Evolutionary conservation across 2,329 filamentous ascomycete species (phyloP), one percentile per base, ranked within the genome.

Genomic region (Pleurostoma richardsiae): DNA sequence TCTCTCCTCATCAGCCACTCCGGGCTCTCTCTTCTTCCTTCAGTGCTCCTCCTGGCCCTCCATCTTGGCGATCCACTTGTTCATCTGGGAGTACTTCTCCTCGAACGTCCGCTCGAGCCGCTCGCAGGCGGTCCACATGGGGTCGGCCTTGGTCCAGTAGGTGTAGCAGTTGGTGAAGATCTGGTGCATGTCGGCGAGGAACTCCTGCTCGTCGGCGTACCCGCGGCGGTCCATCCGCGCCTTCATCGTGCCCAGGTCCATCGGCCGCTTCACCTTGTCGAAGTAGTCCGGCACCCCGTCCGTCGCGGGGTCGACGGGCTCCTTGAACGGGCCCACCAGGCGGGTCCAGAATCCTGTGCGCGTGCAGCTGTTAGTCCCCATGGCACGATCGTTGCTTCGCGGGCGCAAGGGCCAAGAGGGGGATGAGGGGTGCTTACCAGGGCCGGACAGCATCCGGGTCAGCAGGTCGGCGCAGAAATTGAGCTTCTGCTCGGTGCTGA

Each of bases 81-180:
- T 68, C 74, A 83, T 81, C 48, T 74, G 69, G 0, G 65, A 64
- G 55, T 73, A 84, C 62, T 66, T 66, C 27, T 68, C 64, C 52
- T 64, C 56, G 45, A 68, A 74, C 6, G 65, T 71, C 55, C 76
- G 78, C 59, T 84, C 74, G 43, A 85, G 73, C 51, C 73, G 75
- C 62, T 80, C 71, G 50, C 79, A 79, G 1, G 75, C 70, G 1
- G 59, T 57, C 65, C 73, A 82, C 66, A 83, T 80, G 0, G 71
- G 69, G 43, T 80, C 74, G 29, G 69, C 69, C 50, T 72, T 70
- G 42, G 68, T 74, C 77, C 80, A 83, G 62, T 84, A 85, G n/a
- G 72, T 74, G 60, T 79, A 83, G 60, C 79, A 83, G 59, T 84
- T 85, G 29, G 72, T 63, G 49, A 83, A 83, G 33, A 85, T 84